phyloP scores from a whole-genome alignment of 441 rosid genomes.

The Populus hybrid region DNA sequence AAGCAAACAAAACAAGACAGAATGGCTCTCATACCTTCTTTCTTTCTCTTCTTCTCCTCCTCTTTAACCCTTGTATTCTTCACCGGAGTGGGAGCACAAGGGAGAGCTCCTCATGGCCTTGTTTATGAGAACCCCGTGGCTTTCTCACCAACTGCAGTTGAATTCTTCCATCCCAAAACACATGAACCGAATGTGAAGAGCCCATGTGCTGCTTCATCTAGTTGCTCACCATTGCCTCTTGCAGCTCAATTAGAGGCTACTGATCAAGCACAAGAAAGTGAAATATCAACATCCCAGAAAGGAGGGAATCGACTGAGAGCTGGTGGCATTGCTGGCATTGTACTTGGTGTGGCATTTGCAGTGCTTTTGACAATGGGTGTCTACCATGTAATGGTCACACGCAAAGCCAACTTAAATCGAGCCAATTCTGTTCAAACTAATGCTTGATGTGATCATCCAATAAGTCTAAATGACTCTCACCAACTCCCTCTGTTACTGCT shows the following conservation, averaged over 20 bases:
- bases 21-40: constrained; percentile 36
- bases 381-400: constrained; percentile 31
- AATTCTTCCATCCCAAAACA: constrained; percentile 70
- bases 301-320: constrained; percentile 37
- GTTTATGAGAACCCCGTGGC: constrained; percentile 67
- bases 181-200: constrained; percentile 22
- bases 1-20: constrained; percentile 15
- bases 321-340: constrained; percentile 43
- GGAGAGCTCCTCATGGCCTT: constrained; percentile 91
- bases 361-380: constrained; percentile 40
- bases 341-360: constrained; percentile 47
- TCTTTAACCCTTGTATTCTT: constrained; percentile 26
- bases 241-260: constrained; percentile 55
- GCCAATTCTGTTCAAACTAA: constrained; percentile 36
- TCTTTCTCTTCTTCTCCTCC: constrained; percentile 27
- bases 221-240: constrained; percentile 71
- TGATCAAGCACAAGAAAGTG: constrained; percentile 36
- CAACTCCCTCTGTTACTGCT: background rate
- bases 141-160: constrained; percentile 77
- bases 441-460: constrained; percentile 23
- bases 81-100: constrained; percentile 53
- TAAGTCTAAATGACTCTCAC: background rate
- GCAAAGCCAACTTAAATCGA: constrained; percentile 34
- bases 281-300: constrained; percentile 25
- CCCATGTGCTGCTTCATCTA: constrained; percentile 34